phyloP scores from a whole-genome alignment of 345 rosid genomes.

The Hibiscus mutabilis region DNA sequence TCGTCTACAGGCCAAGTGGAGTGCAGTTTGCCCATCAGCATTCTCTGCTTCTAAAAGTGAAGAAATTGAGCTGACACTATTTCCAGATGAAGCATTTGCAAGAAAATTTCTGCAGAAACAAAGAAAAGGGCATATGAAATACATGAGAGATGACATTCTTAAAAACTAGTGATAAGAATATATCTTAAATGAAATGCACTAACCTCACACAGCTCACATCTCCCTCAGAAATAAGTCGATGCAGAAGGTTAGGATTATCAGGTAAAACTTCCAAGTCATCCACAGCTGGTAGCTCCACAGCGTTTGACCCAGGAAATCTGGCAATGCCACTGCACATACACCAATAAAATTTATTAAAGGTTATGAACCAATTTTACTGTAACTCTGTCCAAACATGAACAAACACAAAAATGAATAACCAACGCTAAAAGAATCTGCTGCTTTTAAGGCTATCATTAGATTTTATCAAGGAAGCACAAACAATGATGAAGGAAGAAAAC shows the following conservation, averaged over 20 bases:
- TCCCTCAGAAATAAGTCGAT: slow-evolving; percentile 73
- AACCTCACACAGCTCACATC: slow-evolving; percentile 75
- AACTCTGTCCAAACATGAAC: background rate
- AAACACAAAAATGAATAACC: background rate
- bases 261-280: slow-evolving; percentile 44
- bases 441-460: background rate
- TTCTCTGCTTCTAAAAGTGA: slow-evolving; percentile 75
- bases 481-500: background rate
- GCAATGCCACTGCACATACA: slow-evolving; percentile 45
- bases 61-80: slow-evolving; percentile 39
- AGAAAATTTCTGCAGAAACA: slow-evolving; percentile 57
- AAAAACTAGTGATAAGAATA: slow-evolving; percentile 5
- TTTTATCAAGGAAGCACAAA: background rate
- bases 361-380: background rate
- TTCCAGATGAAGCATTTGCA: slow-evolving; percentile 61
- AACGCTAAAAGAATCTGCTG: background rate
- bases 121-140: slow-evolving; percentile 7
- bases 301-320: slow-evolving; percentile 45
- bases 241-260: slow-evolving; percentile 56
- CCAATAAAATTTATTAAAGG: background rate
- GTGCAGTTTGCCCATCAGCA: slow-evolving; percentile 87
- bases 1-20: slow-evolving; percentile 96
- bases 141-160: slow-evolving; percentile 17
- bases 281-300: slow-evolving; percentile 40
- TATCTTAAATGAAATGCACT: slow-evolving; percentile 20